Evolutionary conservation across 164 flowering plant genomes (phyloP).

Genomic region (Umbellularia californica): DNA sequence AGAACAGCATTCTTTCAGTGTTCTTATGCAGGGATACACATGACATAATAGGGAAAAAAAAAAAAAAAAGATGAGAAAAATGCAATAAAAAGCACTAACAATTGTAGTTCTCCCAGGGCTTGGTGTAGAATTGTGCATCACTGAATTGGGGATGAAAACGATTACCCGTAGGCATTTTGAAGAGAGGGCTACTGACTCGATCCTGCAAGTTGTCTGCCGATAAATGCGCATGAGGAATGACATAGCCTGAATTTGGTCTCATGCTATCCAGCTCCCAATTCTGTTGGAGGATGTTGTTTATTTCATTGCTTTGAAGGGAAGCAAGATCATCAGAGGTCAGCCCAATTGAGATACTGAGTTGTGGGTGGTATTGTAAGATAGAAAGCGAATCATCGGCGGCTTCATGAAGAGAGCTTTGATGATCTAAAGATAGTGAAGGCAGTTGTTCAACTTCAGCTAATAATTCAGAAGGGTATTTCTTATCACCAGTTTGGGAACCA

Average conservation of each 20-base stretch:
- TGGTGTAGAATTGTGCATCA: neutral
- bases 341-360: conserved; percentile 18
- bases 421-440: conserved; percentile 16
- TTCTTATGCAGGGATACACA: neutral
- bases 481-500: conserved; percentile 15
- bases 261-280: conserved; percentile 12
- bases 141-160: conserved; percentile 1
- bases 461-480: conserved; percentile 13
- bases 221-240: conserved; percentile 5
- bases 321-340: conserved; percentile 11
- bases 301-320: conserved; percentile 9
- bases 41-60: neutral
- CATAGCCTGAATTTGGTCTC: conserved; percentile 1
- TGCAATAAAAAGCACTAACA: neutral
- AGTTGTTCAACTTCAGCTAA: conserved; percentile 21
- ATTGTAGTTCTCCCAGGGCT: neutral
- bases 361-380: conserved; percentile 17
- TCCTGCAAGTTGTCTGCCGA: conserved; percentile 4
- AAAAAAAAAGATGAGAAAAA: neutral
- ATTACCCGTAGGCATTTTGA: too few relatives aligned
- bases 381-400: neutral
- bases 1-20: neutral
- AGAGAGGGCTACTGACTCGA: neutral
- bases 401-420: neutral
- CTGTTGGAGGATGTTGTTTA: neutral